Conservation (phyloP, 768 basidiomycete species). For the Mycena vitilis region DNA sequence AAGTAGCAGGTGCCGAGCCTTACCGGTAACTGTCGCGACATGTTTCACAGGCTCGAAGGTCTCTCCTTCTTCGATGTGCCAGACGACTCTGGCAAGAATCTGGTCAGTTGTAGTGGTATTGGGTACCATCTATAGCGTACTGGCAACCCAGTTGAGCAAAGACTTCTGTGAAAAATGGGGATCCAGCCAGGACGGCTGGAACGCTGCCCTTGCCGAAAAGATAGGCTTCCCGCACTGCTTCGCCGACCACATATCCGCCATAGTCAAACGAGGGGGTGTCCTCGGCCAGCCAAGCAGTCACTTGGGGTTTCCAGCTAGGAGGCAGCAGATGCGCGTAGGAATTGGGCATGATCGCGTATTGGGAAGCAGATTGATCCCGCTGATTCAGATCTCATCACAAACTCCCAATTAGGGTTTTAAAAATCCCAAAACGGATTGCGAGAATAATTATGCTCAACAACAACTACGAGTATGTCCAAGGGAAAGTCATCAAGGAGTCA, state of each 20-base stretch:
- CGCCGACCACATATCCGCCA: conserved; percentile 96
- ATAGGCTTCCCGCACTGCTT: conserved; percentile 85
- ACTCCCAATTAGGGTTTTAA: too few species aligned
- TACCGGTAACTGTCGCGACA: conserved; percentile 92
- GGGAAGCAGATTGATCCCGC: too few species aligned
- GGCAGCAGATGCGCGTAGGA: conserved; percentile 83
- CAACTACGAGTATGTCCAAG: conserved; percentile 15
- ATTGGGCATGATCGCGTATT: conserved; percentile 38
- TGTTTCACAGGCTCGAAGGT: conserved; percentile 83
- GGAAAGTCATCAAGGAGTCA: conserved; percentile 17
- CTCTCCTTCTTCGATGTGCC: conserved; percentile 91
- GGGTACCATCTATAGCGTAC: conserved; percentile 61
- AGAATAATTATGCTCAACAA: too few species aligned
- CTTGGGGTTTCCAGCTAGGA: conserved; percentile 89
- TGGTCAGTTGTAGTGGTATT: neutral
- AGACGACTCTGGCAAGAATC: conserved; percentile 78
- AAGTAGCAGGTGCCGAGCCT: conserved; percentile 86
- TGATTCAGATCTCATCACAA: too few species aligned
- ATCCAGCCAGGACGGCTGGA: conserved; percentile 87
- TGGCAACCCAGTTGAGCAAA: conserved; percentile 90
- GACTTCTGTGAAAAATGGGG: conserved; percentile 95
- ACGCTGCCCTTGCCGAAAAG: conserved; percentile 91
- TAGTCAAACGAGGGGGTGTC: conserved; percentile 98
- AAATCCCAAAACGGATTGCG: too few species aligned
- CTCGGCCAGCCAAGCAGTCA: conserved; percentile 88